Conservation (phyloP, 2,329 filamentous ascomycete genomes). For the Colletotrichum tropicicola region DNA sequence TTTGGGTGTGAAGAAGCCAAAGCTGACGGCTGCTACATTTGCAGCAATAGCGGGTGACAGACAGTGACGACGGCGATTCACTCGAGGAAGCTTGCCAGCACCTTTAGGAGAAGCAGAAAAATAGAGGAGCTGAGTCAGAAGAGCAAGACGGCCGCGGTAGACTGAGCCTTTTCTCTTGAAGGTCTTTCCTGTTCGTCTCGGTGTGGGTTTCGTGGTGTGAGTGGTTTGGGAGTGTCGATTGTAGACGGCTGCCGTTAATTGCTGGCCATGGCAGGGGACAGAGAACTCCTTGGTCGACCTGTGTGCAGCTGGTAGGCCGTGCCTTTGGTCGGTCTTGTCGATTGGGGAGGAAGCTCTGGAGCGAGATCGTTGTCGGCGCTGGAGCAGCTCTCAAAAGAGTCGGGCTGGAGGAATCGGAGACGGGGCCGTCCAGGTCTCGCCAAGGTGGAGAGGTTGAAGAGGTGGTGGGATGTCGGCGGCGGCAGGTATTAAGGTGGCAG, state of each 20-base stretch:
- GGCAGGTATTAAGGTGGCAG: neutral
- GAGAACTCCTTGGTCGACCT: neutral
- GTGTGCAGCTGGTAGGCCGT: neutral
- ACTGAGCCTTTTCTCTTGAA: too few species aligned
- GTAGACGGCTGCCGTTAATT: neutral
- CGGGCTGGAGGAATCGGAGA: neutral
- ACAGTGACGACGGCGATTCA: neutral
- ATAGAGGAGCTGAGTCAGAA: neutral
- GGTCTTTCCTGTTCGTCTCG: neutral
- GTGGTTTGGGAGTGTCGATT: neutral
- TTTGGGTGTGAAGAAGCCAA: neutral
- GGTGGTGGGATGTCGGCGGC: neutral
- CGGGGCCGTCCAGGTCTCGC: neutral
- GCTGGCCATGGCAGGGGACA: constrained; percentile 18
- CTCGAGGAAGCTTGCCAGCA: neutral
- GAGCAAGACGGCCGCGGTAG: too few species aligned
- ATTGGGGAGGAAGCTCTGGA: neutral
- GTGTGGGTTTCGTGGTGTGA: neutral
- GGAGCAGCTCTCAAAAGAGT: neutral
- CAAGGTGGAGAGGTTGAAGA: neutral
- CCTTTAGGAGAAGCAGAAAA: neutral
- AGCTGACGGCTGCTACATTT: constrained; percentile 8
- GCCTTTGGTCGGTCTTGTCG: neutral
- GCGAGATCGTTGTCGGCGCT: neutral
- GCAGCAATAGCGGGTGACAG: neutral